Percentiles rank a stretch among this genome's conserved stretches.
phyloP scores from a whole-genome alignment of 2,329 filamentous ascomycete genomes.

The Zymoseptoria brevis region DNA sequence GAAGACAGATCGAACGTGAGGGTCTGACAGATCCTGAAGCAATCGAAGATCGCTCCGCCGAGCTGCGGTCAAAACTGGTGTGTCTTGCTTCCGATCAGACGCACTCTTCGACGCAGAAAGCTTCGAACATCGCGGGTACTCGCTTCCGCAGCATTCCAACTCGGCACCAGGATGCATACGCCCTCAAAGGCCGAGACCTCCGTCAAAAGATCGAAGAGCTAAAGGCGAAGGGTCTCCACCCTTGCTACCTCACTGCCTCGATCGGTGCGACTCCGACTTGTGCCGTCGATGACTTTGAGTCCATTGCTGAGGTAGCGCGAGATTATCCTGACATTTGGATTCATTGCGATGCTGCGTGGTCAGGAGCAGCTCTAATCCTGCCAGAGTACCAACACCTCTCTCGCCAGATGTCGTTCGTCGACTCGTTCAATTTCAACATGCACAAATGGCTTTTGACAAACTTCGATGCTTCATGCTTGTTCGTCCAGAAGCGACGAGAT shows the following conservation, averaged over 20 bases:
- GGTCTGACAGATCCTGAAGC: slow-evolving; percentile 42
- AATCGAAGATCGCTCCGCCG: slow-evolving; percentile 61
- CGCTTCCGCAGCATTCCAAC: slow-evolving; percentile 65
- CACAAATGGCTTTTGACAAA: slow-evolving; percentile 97
- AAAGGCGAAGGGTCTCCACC: slow-evolving; percentile 62
- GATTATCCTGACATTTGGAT: slow-evolving; percentile 67
- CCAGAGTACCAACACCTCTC: slow-evolving; percentile 70
- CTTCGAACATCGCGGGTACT: slow-evolving; percentile 77
- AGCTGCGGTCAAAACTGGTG: slow-evolving; percentile 63
- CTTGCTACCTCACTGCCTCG: slow-evolving; percentile 78
- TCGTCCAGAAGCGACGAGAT: slow-evolving; percentile 64
- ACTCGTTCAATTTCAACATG: slow-evolving; percentile 92
- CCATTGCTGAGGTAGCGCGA: slow-evolving; percentile 52
- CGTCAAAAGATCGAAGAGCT: slow-evolving; percentile 56
- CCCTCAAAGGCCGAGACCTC: slow-evolving; percentile 60
- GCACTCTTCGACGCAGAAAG: slow-evolving; percentile 82
- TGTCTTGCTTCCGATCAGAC: slow-evolving; percentile 71
- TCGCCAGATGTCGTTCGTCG: slow-evolving; percentile 56
- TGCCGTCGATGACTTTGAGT: slow-evolving; percentile 71
- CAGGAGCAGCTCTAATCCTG: slow-evolving; percentile 73
- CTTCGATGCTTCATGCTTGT: slow-evolving; percentile 79
- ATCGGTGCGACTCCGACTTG: slow-evolving; percentile 85
- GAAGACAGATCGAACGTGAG: slow-evolving; percentile 48
- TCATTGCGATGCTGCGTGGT: slow-evolving; percentile 89
- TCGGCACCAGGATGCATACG: slow-evolving; percentile 54